phyloP scores from a whole-genome alignment of 164 flowering plant genomes.

The Berberis vulgaris region DNA sequence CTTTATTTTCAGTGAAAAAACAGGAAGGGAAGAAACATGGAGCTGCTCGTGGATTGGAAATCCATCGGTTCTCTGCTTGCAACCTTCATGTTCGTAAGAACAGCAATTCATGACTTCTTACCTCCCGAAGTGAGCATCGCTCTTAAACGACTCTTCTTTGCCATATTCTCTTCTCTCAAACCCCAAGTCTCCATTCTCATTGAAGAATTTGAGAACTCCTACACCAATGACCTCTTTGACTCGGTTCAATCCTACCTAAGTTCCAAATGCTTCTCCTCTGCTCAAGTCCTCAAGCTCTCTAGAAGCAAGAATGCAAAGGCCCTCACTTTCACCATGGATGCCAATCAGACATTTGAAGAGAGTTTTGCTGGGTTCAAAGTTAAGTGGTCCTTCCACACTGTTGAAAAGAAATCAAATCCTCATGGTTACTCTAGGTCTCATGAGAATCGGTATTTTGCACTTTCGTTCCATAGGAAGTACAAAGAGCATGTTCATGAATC shows the following conservation, averaged over 20 bases:
- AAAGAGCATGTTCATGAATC: slow-evolving; percentile 9
- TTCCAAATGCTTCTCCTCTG: slow-evolving; percentile 19
- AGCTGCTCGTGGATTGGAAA: slow-evolving; percentile 22
- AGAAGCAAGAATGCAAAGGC: slow-evolving; percentile 20
- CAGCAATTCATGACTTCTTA: slow-evolving; percentile 17
- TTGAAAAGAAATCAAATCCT: slow-evolving; percentile 13
- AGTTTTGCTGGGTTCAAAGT: slow-evolving; percentile 13
- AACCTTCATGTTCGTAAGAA: slow-evolving; percentile 18
- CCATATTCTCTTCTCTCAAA: slow-evolving; percentile 9
- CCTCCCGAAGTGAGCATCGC: slow-evolving; percentile 18
- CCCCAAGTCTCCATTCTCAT: slow-evolving; percentile 15
- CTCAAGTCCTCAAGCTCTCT: slow-evolving; percentile 16
- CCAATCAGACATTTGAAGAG: slow-evolving; percentile 19
- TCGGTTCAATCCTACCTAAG: slow-evolving; percentile 19
- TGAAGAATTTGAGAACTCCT: slow-evolving; percentile 22
- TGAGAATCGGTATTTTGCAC: slow-evolving; percentile 15
- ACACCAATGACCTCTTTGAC: slow-evolving; percentile 22
- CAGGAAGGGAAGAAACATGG: slow-evolving; percentile 2
- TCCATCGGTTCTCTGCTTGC: slow-evolving; percentile 24
- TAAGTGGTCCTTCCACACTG: slow-evolving; percentile 16
- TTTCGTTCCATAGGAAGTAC: slow-evolving; percentile 15
- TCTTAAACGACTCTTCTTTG: slow-evolving; percentile 10
- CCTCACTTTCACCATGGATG: slow-evolving; percentile 16
- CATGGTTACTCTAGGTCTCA: slow-evolving; percentile 4
- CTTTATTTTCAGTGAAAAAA: neutral